Conservation (phyloP, 768 basidiomycete genomes). For the Pluteus cervinus region DNA sequence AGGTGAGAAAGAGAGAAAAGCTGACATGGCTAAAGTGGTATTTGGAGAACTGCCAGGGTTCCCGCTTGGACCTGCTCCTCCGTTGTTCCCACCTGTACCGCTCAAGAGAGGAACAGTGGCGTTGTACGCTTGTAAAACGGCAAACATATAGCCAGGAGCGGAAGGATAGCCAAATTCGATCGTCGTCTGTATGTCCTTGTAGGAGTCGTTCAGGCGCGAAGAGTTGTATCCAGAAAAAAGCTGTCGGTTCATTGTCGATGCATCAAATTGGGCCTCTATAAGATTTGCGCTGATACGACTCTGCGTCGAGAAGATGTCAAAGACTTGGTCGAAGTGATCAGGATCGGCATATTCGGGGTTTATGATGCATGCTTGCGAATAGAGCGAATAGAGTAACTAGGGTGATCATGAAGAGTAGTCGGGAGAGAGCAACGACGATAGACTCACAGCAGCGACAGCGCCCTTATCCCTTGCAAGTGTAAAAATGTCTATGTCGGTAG, state of each 20-base stretch:
- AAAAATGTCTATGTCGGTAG: constrained; percentile 67
- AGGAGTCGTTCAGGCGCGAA: constrained; percentile 51
- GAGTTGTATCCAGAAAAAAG: constrained; percentile 57
- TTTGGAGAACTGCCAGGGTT: constrained; percentile 22
- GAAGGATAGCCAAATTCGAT: constrained; percentile 36
- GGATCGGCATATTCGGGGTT: constrained; percentile 65
- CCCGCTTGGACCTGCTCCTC: constrained; percentile 15
- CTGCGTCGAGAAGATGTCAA: constrained; percentile 76
- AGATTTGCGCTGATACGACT: constrained; percentile 51
- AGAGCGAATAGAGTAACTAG: constrained; percentile 74
- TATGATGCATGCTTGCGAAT: constrained; percentile 69
- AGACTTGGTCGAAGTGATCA: constrained; percentile 57
- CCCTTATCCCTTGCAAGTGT: constrained; percentile 75
- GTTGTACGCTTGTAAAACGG: constrained; percentile 60
- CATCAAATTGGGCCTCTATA: constrained; percentile 53
- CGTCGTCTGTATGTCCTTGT: constrained; percentile 33
- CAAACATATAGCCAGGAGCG: constrained; percentile 61
- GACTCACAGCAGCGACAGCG: constrained; percentile 70
- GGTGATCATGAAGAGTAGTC: constrained; percentile 2
- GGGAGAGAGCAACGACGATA: background rate
- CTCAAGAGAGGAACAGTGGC: constrained; percentile 35
- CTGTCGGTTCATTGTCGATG: constrained; percentile 46
- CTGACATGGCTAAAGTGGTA: constrained; percentile 76
- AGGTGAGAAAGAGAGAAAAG: constrained; percentile 4
- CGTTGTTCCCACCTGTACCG: constrained; percentile 12